Evolutionary conservation across 495 filamentous ascomycete species (phyloP).

Genomic region (Amphirosellinia nigrospora): DNA sequence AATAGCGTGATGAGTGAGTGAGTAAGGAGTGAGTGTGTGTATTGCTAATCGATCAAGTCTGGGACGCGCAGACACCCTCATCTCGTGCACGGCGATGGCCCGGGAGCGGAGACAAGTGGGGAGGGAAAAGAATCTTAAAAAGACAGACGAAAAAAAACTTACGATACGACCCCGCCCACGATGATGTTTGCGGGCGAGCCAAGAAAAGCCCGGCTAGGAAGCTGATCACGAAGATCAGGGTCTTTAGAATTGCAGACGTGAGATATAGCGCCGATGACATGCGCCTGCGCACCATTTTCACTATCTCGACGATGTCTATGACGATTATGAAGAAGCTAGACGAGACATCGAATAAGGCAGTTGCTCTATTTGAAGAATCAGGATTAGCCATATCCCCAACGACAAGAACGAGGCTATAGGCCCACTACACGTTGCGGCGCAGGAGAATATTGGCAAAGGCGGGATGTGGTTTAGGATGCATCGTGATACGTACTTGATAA

Average conservation of each 20-base stretch:
- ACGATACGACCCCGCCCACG: background rate
- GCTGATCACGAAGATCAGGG: background rate
- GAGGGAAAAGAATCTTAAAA: background rate
- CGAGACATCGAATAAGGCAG: background rate
- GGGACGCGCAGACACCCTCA: too few species aligned
- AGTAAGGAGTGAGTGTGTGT: too few species aligned
- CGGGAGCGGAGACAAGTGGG: background rate
- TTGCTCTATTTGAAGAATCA: too few species aligned
- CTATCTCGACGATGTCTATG: background rate
- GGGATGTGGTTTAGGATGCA: background rate
- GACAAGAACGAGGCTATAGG: background rate
- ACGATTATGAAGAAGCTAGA: background rate
- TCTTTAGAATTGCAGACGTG: background rate
- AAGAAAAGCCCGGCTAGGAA: background rate
- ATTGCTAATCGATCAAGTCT: background rate
- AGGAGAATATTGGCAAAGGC: background rate
- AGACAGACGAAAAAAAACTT: background rate
- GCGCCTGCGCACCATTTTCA: background rate
- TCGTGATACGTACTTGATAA: background rate
- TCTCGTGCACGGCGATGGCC: too few species aligned
- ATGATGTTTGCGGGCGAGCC: background rate
- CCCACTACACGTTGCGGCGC: background rate
- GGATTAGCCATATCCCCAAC: background rate
- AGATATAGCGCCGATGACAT: background rate
- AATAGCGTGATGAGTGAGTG: background rate